Conservation (phyloP, 306 rosid genomes). For the Canavalia ensiformis region DNA sequence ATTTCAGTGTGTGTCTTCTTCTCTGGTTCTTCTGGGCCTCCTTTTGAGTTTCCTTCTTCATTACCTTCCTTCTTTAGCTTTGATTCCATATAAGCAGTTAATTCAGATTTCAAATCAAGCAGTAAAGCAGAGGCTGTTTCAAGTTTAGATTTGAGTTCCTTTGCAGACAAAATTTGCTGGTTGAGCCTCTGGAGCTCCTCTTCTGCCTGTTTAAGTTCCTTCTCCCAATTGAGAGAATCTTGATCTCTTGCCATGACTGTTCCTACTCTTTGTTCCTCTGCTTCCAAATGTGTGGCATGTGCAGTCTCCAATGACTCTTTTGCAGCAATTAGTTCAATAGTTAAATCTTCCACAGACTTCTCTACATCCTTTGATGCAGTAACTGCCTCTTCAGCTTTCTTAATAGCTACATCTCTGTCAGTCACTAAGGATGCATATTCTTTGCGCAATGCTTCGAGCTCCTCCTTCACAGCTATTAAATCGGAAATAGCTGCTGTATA, state of each 20-base stretch:
- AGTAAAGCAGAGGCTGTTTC: conserved; percentile 84
- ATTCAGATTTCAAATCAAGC: conserved; percentile 83
- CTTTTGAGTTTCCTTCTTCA: conserved; percentile 55
- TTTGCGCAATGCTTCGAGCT: conserved; percentile 71
- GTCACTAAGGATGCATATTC: conserved; percentile 78
- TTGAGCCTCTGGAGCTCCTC: conserved; percentile 83
- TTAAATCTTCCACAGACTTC: conserved; percentile 91
- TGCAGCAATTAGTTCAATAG: conserved; percentile 84
- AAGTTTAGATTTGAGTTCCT: conserved; percentile 89
- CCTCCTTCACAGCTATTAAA: conserved; percentile 81
- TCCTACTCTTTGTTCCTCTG: conserved; percentile 96
- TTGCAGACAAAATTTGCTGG: conserved; percentile 75
- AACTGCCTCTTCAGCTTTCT: conserved; percentile 87
- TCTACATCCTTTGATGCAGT: conserved; percentile 89
- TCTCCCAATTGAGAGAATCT: conserved; percentile 94
- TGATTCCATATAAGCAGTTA: conserved; percentile 91
- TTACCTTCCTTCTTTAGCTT: conserved; percentile 69
- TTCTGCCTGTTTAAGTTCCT: conserved; percentile 89
- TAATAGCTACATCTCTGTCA: conserved; percentile 76
- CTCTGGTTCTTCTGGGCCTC: conserved; percentile 57
- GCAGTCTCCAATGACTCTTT: conserved; percentile 93
- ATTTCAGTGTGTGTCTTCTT: conserved; percentile 71
- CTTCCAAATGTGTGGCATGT: conserved; percentile 93
- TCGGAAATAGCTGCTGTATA: conserved; percentile 80
- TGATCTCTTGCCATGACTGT: conserved; percentile 95